Percentiles rank a stretch among this genome's conserved stretches.
Conservation (phyloP, 768 basidiomycete genomes). For the Lactarius vividus region DNA sequence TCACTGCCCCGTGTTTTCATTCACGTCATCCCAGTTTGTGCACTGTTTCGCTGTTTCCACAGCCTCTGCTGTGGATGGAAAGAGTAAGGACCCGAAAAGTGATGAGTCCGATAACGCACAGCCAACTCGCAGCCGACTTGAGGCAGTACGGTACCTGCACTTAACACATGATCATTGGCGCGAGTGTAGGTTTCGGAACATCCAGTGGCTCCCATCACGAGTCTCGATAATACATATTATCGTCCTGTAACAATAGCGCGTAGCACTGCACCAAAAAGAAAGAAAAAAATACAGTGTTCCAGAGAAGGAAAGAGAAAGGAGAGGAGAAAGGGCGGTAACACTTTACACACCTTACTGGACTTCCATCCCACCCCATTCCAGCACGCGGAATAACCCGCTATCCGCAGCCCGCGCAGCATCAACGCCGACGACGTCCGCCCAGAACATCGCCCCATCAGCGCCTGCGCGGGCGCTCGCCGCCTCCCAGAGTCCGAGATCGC, state of each 20-base stretch:
- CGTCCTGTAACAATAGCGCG: background rate
- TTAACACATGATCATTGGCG: background rate
- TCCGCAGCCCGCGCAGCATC: conserved; percentile 33
- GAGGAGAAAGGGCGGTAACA: background rate
- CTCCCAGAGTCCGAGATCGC: conserved; percentile 33
- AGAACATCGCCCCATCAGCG: conserved; percentile 31
- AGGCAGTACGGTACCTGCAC: background rate
- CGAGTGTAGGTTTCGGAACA: too few species aligned
- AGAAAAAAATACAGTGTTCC: background rate
- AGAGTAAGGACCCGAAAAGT: too few species aligned
- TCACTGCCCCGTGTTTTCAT: too few species aligned
- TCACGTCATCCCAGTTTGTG: too few species aligned
- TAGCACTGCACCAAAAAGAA: background rate
- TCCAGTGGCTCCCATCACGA: too few species aligned
- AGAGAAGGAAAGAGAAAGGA: background rate
- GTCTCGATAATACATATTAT: background rate
- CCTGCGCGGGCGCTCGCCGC: conserved; percentile 27
- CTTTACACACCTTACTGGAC: background rate
- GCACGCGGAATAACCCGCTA: conserved; percentile 37
- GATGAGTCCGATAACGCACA: too few species aligned
- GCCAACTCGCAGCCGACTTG: too few species aligned
- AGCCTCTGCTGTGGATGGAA: too few species aligned
- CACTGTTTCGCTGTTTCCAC: too few species aligned
- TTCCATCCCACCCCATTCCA: conserved; percentile 45
- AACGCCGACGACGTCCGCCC: conserved; percentile 39